Evolutionary conservation across 129 eudicot genomes (phyloP).

Genomic region (Flaveria ramosissima): DNA sequence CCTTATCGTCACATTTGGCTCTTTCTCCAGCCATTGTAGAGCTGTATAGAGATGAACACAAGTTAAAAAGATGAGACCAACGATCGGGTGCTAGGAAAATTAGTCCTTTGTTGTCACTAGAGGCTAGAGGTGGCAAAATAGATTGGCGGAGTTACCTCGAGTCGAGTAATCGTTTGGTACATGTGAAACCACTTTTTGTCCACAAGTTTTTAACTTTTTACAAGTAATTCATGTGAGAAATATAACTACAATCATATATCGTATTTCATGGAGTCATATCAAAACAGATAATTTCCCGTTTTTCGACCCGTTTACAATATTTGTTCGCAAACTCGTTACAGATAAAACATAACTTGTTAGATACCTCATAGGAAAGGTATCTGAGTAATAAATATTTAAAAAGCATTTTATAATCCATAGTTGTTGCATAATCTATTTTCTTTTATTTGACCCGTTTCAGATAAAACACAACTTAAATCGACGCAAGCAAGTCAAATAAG

Average conservation of each 20-base stretch:
- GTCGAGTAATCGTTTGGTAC: neutral
- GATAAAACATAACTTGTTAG: too few relatives aligned
- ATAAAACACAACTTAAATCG: neutral
- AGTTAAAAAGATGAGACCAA: slow-evolving; percentile 4
- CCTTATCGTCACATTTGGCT: slow-evolving; percentile 65
- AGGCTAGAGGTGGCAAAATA: too few relatives aligned
- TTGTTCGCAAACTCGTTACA: too few relatives aligned
- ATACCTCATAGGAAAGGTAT: too few relatives aligned
- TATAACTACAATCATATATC: too few relatives aligned
- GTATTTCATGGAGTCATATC: too few relatives aligned
- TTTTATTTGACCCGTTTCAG: neutral
- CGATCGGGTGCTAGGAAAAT: neutral
- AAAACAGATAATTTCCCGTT: neutral
- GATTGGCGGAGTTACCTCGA: too few relatives aligned
- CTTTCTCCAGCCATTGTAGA: slow-evolving; percentile 69
- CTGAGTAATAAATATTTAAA: too few relatives aligned
- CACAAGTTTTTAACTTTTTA: neutral
- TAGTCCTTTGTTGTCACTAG: neutral
- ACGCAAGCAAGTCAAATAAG: too few relatives aligned
- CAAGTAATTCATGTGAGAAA: neutral
- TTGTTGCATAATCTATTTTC: neutral
- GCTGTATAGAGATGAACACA: slow-evolving; percentile 39
- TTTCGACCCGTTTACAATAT: neutral
- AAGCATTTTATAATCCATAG: neutral
- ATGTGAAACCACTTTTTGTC: neutral